A percentile compares a stretch with the other conserved stretches of the same genome.
Conservation (phyloP, 495 filamentous ascomycete species). For the Margaritispora aquatica region DNA sequence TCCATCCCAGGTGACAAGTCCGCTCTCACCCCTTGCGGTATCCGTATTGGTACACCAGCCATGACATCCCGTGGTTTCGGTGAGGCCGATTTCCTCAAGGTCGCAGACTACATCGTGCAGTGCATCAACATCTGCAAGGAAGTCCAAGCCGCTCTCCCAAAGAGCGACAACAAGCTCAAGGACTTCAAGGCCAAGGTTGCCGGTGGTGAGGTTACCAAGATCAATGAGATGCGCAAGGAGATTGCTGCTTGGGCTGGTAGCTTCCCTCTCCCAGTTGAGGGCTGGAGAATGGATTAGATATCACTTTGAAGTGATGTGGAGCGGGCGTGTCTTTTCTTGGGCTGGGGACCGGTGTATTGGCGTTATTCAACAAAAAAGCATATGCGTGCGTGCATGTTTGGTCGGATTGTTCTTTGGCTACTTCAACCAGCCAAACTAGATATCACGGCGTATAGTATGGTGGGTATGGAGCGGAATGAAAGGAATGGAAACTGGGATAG, state of each 20-base stretch:
- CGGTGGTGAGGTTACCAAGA: constrained; percentile 66
- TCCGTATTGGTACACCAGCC: constrained; percentile 93
- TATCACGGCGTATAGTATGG: constrained; percentile 13
- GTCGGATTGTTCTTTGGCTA: constrained; percentile 13
- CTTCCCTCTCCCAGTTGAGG: constrained; percentile 88
- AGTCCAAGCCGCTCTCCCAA: constrained; percentile 77
- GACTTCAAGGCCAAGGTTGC: constrained; percentile 95
- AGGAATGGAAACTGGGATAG: background rate
- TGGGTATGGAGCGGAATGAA: background rate
- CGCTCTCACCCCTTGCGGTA: constrained; percentile 87
- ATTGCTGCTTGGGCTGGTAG: constrained; percentile 79
- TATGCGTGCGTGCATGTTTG: constrained; percentile 2
- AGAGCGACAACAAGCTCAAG: constrained; percentile 98
- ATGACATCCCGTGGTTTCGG: constrained; percentile 96
- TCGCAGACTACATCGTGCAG: constrained; percentile 83
- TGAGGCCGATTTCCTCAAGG: constrained; percentile 85
- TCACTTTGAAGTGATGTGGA: background rate
- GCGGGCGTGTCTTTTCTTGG: constrained; percentile 11
- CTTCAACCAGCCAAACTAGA: constrained; percentile 18
- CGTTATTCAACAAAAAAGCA: constrained; percentile 19
- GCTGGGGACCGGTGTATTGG: constrained; percentile 10
- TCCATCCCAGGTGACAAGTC: constrained; percentile 96
- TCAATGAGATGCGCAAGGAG: constrained; percentile 81
- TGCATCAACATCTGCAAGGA: constrained; percentile 76
- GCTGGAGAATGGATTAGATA: constrained; percentile 42